Base-by-base conservation (phyloP, 2,329 filamentous ascomycete genomes). In the Penicillium sp. region DNA sequence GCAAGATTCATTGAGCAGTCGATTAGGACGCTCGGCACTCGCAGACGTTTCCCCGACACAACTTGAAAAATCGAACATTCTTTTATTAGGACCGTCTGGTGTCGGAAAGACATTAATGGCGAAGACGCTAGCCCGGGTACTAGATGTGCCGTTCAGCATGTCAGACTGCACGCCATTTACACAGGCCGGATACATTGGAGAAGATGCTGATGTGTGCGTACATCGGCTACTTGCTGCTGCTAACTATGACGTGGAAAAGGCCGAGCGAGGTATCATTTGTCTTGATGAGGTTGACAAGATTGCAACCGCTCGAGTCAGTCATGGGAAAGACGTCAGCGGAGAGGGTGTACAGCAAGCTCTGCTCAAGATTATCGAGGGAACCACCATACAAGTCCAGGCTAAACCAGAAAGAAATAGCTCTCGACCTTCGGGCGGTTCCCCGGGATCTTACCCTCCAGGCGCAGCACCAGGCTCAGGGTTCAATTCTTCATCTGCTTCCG, bases 211-310 rank as follows among this genome's bases (percentile, higher is more conserved):
- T 69, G 87, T 90, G 0, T 97, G 93, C 65, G 91, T 99, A 42
- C 91, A 97, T 67, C 83, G 94, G 46, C 80, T 99, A 24, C 80
- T 99, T 9, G 89, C 95, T 55, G 91, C 95, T 58, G 86, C 93
- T 8, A 93, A 95, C 70, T 96, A 96, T 71, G 89, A 96, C 64
- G 84, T 94, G 26, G 85, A 86, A 58, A 85, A 88, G 55, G 88
- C 91, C 7, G 93, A 99, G 69, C 84, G 90, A 53, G 94, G 94
- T 5, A 97, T 99, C 56, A 91, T 99, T 47, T 94, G 96, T 56
- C 80, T 99, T 20, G 94, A 99, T 65, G 94, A 99, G 74, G 91
- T 99, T 55, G 94, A 99, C 78, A 99, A 99, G 75, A 92, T 97
- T 58, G 92, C 94, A 1, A 90, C 89, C 38, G 86, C 90, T 24